These are phyloP conservation scores for Termitomyces sp. DNA, from an alignment of 1,284 basidiomycete species.

Conservation along the genomic window DNA sequence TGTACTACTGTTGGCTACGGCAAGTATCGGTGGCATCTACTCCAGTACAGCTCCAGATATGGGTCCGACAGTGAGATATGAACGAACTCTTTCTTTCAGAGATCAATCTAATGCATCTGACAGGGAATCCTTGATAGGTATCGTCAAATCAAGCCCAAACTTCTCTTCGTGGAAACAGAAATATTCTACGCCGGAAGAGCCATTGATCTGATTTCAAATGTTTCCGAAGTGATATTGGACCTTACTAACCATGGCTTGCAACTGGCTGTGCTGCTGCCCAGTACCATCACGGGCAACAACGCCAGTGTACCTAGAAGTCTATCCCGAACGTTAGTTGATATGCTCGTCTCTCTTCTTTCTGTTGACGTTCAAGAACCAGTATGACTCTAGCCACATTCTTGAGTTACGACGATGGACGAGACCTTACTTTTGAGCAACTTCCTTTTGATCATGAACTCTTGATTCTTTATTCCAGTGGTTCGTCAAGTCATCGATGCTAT, in stretches of 20 bases:
- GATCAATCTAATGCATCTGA: background rate
- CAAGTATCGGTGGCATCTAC: slow-evolving; percentile 59
- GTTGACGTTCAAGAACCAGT: slow-evolving; percentile 25
- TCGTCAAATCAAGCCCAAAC: slow-evolving; percentile 57
- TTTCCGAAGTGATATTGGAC: slow-evolving; percentile 43
- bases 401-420: slow-evolving; percentile 36
- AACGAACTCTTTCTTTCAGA: background rate
- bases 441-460: slow-evolving; percentile 81
- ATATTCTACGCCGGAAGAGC: slow-evolving; percentile 53
- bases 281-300: slow-evolving; percentile 38
- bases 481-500: background rate
- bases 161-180: slow-evolving; percentile 60
- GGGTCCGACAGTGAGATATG: slow-evolving; percentile 44
- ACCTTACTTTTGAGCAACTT: slow-evolving; percentile 59
- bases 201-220: slow-evolving; percentile 46
- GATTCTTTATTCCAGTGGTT: slow-evolving; percentile 56
- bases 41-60: slow-evolving; percentile 66
- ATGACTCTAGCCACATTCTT: slow-evolving; percentile 46
- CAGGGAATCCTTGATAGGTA: slow-evolving; percentile 65
- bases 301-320: background rate
- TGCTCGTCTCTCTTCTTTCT: background rate
- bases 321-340: background rate
- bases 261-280: slow-evolving; percentile 49
- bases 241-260: slow-evolving; percentile 44
- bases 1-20: slow-evolving; percentile 52